Evolutionary conservation across 2,329 filamentous ascomycete species (phyloP).

Genomic region (Sporothrix brasiliensis): DNA sequence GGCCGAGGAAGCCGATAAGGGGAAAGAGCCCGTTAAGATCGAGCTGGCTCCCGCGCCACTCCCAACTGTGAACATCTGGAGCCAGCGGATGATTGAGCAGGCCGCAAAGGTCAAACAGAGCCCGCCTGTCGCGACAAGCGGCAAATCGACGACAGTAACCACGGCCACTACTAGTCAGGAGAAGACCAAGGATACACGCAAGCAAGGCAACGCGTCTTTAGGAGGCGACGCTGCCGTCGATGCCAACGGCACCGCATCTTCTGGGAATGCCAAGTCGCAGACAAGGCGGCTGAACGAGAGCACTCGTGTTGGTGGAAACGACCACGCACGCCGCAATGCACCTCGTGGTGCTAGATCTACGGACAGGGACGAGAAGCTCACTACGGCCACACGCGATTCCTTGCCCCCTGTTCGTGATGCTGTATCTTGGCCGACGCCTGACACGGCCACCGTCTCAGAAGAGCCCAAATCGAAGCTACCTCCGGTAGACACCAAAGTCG

Average conservation of each 20-base stretch:
- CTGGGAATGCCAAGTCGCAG: slow-evolving; percentile 43
- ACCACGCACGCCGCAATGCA: slow-evolving; percentile 48
- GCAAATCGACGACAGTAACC: background rate
- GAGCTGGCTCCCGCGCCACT: slow-evolving; percentile 79
- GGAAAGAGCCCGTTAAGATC: slow-evolving; percentile 61
- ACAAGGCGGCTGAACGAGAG: slow-evolving; percentile 50
- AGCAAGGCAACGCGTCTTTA: slow-evolving; percentile 23
- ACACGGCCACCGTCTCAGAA: slow-evolving; percentile 67
- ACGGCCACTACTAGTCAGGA: background rate
- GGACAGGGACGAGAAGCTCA: slow-evolving; percentile 49
- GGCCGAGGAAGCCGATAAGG: slow-evolving; percentile 59
- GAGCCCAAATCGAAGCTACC: slow-evolving; percentile 72
- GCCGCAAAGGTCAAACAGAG: slow-evolving; percentile 55
- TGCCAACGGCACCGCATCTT: slow-evolving; percentile 45
- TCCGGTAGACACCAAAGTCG: slow-evolving; percentile 50
- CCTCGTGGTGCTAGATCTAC: slow-evolving; percentile 51
- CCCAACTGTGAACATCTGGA: slow-evolving; percentile 86
- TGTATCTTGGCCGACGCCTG: slow-evolving; percentile 86
- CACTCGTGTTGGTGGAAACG: slow-evolving; percentile 44
- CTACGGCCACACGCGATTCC: slow-evolving; percentile 39
- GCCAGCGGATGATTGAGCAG: slow-evolving; percentile 70
- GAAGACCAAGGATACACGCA: slow-evolving; percentile 36
- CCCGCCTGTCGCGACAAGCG: background rate
- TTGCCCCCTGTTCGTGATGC: slow-evolving; percentile 74
- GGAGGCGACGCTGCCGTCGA: slow-evolving; percentile 11